Evolutionary conservation across 2,329 filamentous ascomycete genomes (phyloP), one percentile per base, ranked within the genome.

Genomic region (Ophiostoma triangulosporum): DNA sequence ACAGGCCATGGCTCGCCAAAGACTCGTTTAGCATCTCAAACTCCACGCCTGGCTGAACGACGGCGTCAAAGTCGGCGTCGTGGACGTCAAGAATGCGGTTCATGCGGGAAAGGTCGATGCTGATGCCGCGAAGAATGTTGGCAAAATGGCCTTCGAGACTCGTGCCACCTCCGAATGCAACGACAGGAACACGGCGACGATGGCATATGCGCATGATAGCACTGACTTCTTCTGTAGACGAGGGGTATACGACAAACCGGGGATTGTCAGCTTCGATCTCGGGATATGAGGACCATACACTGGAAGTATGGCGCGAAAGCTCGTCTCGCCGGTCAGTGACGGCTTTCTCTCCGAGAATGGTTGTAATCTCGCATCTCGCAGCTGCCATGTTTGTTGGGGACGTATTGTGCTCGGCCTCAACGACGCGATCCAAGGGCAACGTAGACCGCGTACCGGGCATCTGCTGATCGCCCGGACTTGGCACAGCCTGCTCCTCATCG

Each of bases 71-170:
- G 62, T 89, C 85, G 2, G 84, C 80, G 67, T 84, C 83, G 70
- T 95, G 84, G 60, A 96, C 69, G 33, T 75, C 72, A 31, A 95
- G 58, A 52, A 96, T 82, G 64, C 84, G 80, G 69, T 91, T 80
- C 90, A 96, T 95, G 50, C 77, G 76, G 66, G 95, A 95, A 67
- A 95, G 88, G 62, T 96, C 77, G 61, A 86, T 33, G 61, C 86
- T 48, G 32, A 95, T 80, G 20, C 90, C 90, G 54, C 87, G 85
- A 59, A 81, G 73, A 15, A 88, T 95, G 3, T 88, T 80, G 1
- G 88, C 82, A 67, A 86, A 95, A 67, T 95, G 88, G 1, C 90
- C 90, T 68, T 96, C 90, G 33, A 96, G 72, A 62, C 85, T 90
- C 6, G 90, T 95, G 29, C 90, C 90, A 40, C 90, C 90, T 54